Evolutionary conservation across 2,329 filamentous ascomycete species (phyloP).

Genomic region (Pseudopithomyces maydicus): DNA sequence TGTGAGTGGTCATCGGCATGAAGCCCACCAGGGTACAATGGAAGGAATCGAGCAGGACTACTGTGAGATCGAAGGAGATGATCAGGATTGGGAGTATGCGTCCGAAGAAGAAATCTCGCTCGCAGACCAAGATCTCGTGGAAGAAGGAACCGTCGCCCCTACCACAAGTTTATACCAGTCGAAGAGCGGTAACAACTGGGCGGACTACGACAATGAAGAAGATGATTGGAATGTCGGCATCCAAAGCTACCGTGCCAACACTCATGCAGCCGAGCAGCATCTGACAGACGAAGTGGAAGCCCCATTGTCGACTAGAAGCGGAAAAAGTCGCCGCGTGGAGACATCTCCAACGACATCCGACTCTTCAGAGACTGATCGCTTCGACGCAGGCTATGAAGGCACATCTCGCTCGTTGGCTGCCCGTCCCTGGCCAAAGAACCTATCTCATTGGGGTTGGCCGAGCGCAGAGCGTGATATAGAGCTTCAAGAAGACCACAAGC

Average conservation of each 20-base stretch:
- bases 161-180: too few relatives aligned
- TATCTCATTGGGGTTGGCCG: not conserved
- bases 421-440: not conserved
- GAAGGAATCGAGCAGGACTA: too few relatives aligned
- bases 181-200: not conserved
- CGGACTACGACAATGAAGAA: not conserved
- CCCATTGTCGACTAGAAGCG: too few relatives aligned
- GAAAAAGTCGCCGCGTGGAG: not conserved
- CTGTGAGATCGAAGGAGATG: too few relatives aligned
- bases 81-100: too few relatives aligned
- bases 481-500: not conserved
- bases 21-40: too few relatives aligned
- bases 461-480: not conserved
- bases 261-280: not conserved
- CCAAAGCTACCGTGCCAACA: not conserved
- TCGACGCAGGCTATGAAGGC: not conserved
- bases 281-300: too few relatives aligned
- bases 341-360: not conserved
- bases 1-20: too few relatives aligned
- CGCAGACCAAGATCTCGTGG: not conserved
- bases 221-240: not conserved
- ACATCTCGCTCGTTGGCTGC: not conserved
- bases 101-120: not conserved
- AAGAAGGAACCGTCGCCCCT: too few relatives aligned
- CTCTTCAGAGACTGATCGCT: not conserved